phyloP scores from a whole-genome alignment of 1,139 yeast species.

The Yamadazyma triangularis region DNA sequence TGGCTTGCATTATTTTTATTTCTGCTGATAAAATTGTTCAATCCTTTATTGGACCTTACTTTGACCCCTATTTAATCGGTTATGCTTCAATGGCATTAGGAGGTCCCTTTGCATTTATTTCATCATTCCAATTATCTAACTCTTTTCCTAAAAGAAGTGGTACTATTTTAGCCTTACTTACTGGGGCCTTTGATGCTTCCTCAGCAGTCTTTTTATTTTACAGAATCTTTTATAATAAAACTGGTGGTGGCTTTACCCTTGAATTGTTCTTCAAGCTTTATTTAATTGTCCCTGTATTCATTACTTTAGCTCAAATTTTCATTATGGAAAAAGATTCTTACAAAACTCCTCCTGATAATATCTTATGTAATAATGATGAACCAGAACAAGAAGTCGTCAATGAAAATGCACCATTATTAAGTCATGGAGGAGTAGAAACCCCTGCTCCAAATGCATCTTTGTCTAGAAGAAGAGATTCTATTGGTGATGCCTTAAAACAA shows the following conservation, averaged over 20 bases:
- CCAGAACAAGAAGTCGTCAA: conserved; percentile 3
- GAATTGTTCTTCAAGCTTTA: conserved; percentile 31
- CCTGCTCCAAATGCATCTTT: too few species aligned
- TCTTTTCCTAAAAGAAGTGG: conserved; percentile 41
- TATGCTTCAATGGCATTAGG: conserved; percentile 42
- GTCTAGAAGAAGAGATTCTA: conserved; percentile 33
- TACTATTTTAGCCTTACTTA: conserved; percentile 37
- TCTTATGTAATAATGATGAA: conserved; percentile 23
- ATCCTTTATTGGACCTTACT: conserved; percentile 9
- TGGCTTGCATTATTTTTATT: conserved; percentile 37
- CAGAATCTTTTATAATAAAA: conserved; percentile 24
- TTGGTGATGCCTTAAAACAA: conserved; percentile 45
- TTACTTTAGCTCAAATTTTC: conserved; percentile 34
- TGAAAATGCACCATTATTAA: conserved; percentile 21
- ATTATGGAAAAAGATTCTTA: conserved; percentile 41
- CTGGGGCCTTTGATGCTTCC: conserved; percentile 47
- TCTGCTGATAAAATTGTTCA: conserved; percentile 18
- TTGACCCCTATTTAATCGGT: conserved; percentile 40
- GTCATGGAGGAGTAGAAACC: conserved; percentile 1
- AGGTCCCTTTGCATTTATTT: conserved; percentile 43
- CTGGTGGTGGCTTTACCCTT: conserved; percentile 26
- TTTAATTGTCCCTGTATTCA: conserved; percentile 37
- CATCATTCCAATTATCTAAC: conserved; percentile 43
- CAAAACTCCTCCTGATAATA: conserved; percentile 28
- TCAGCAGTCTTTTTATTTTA: conserved; percentile 43